Evolutionary conservation across 2,329 filamentous ascomycete genomes (phyloP).

Genomic region (Domatiomyces catenatus): DNA sequence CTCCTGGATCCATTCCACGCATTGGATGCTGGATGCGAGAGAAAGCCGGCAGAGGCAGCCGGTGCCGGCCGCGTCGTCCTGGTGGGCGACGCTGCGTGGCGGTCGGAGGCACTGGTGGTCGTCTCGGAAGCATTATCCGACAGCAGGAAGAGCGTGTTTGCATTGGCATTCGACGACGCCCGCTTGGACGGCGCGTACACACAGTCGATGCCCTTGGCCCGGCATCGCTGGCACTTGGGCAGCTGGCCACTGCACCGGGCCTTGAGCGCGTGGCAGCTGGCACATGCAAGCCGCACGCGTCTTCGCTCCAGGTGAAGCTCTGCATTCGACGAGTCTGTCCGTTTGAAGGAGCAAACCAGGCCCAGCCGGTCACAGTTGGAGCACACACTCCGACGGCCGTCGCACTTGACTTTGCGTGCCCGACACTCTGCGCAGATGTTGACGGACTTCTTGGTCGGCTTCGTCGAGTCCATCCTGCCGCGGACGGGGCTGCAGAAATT

Average conservation of each 20-base stretch:
- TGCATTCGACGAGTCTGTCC: neutral
- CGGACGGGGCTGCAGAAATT: neutral
- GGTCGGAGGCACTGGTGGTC: neutral
- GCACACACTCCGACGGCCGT: constrained; percentile 1
- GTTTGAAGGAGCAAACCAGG: neutral
- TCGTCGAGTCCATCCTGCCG: neutral
- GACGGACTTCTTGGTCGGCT: neutral
- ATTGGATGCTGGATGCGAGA: neutral
- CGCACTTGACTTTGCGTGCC: constrained; percentile 7
- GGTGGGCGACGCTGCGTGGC: neutral
- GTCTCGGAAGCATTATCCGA: neutral
- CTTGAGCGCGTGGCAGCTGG: neutral
- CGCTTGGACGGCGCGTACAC: neutral
- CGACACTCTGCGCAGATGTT: constrained; percentile 5
- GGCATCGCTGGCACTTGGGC: neutral
- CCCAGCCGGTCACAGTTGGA: neutral
- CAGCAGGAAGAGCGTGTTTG: neutral
- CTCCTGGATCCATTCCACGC: neutral
- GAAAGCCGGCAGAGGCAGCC: neutral
- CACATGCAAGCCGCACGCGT: neutral
- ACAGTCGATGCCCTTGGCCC: neutral
- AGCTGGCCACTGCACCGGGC: neutral
- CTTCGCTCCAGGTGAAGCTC: neutral
- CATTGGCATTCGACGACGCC: neutral
- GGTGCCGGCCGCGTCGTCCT: neutral